A percentile compares a stretch with the other conserved stretches of the same genome.
Evolutionary conservation across 1,139 yeast species (phyloP).

Genomic region (Blastobotrys illinoisensis): DNA sequence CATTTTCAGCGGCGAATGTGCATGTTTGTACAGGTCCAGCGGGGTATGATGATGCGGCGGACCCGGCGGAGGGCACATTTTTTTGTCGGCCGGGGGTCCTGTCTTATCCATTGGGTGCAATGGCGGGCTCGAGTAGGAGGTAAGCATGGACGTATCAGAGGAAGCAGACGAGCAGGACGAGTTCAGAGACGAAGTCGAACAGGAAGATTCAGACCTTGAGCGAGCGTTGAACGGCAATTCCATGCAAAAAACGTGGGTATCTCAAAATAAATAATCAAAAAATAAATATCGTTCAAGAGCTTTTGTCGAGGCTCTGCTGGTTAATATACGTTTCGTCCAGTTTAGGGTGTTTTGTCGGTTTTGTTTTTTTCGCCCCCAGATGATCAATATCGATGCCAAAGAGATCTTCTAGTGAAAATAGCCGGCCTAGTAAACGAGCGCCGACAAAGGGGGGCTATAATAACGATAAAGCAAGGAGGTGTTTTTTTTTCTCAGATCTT

Average conservation of each 20-base stretch:
- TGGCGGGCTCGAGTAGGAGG: neutral
- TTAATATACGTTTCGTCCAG: neutral
- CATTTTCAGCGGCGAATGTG: neutral
- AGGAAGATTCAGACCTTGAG: neutral
- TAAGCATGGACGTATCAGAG: neutral
- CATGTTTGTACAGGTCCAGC: neutral
- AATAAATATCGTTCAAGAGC: neutral
- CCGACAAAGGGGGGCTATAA: neutral
- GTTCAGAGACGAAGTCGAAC: neutral
- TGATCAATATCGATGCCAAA: neutral
- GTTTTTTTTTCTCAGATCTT: neutral
- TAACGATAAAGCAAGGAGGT: neutral
- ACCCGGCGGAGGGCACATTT: neutral
- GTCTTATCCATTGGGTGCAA: neutral
- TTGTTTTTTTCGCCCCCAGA: neutral
- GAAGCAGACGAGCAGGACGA: neutral
- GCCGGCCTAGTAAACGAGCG: neutral
- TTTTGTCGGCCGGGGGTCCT: neutral
- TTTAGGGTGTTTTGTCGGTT: neutral
- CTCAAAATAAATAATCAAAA: neutral
- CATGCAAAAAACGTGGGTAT: neutral
- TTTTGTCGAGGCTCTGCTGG: neutral
- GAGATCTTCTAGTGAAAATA: neutral
- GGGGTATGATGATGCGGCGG: neutral
- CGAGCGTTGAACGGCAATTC: neutral